These are phyloP conservation scores for Cardiosporidium cionae DNA, from an alignment of 169 alveolate genomes.

Conservation along the genomic window DNA sequence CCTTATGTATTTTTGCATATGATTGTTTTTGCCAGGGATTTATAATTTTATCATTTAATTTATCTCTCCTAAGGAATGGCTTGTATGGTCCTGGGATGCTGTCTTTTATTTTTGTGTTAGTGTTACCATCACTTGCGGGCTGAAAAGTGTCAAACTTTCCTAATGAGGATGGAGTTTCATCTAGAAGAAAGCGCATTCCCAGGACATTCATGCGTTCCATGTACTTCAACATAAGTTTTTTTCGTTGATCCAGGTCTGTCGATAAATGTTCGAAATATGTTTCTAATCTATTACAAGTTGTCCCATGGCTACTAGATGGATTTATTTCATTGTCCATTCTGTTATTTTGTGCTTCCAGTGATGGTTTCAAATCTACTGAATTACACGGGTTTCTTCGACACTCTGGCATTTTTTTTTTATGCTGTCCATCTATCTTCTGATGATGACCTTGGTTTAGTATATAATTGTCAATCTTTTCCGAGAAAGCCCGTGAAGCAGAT, in stretches of 20 bases:
- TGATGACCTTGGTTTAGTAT: too few species aligned
- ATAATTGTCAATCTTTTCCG: too few species aligned
- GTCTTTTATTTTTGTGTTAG: neutral
- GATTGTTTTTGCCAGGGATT: neutral
- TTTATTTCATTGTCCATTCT: neutral
- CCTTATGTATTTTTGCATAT: conserved; percentile 25
- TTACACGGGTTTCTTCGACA: too few species aligned
- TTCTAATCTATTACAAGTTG: neutral
- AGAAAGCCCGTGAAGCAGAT: too few species aligned
- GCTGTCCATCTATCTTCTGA: too few species aligned
- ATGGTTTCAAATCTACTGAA: too few species aligned
- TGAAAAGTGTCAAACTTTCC: neutral
- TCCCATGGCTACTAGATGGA: neutral
- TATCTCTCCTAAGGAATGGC: conserved; percentile 24
- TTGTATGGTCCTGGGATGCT: too few species aligned
- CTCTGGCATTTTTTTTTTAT: too few species aligned
- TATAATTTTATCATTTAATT: neutral
- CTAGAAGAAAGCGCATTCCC: conserved; percentile 19
- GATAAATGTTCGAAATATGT: neutral
- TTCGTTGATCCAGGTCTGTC: neutral
- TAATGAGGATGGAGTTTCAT: neutral
- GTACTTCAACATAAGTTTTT: conserved; percentile 14
- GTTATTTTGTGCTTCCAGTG: neutral
- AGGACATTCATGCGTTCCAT: conserved; percentile 22
- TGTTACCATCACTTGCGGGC: neutral